Conservation (phyloP, 2,329 filamentous ascomycete genomes). For the Raffaelea deltoideospora region DNA sequence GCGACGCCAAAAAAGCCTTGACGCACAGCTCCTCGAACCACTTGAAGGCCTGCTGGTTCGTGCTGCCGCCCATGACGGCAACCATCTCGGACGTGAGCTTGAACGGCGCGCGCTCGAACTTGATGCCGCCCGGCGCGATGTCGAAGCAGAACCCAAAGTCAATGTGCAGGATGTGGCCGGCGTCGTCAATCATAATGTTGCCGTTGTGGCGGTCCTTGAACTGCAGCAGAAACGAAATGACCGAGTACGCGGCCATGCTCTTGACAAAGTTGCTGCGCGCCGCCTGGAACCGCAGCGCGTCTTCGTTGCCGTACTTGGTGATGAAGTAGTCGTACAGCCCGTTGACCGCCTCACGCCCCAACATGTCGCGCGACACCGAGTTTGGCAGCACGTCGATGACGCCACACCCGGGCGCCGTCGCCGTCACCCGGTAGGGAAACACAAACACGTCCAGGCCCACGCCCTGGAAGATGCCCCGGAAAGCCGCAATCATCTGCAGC, state of each 20-base stretch:
- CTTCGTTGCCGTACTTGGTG: conserved; percentile 92
- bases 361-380: conserved; percentile 96
- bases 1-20: conserved; percentile 81
- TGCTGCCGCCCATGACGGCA: conserved; percentile 90
- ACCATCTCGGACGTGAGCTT: conserved; percentile 97
- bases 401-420: conserved; percentile 90
- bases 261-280: conserved; percentile 97
- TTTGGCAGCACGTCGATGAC: conserved; percentile 97
- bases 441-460: conserved; percentile 94
- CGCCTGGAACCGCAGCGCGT: conserved; percentile 86
- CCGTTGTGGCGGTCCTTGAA: conserved; percentile 99
- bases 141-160: conserved; percentile 99
- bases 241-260: conserved; percentile 95
- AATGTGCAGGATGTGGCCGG: conserved; percentile 93
- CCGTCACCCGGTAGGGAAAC: conserved; percentile 92
- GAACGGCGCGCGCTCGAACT: conserved; percentile 95
- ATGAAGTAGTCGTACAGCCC: conserved; percentile 97
- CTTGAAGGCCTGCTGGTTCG: conserved; percentile 73
- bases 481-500: conserved; percentile 93
- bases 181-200: conserved; percentile 99
- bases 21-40: conserved; percentile 95
- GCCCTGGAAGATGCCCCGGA: conserved; percentile 90
- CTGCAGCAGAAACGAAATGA: conserved; percentile 91
- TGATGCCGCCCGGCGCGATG: conserved; percentile 90
- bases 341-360: conserved; percentile 94